Evolutionary conservation across 495 filamentous ascomycete genomes (phyloP).

Genomic region (Aspergillus coremiiformis): DNA sequence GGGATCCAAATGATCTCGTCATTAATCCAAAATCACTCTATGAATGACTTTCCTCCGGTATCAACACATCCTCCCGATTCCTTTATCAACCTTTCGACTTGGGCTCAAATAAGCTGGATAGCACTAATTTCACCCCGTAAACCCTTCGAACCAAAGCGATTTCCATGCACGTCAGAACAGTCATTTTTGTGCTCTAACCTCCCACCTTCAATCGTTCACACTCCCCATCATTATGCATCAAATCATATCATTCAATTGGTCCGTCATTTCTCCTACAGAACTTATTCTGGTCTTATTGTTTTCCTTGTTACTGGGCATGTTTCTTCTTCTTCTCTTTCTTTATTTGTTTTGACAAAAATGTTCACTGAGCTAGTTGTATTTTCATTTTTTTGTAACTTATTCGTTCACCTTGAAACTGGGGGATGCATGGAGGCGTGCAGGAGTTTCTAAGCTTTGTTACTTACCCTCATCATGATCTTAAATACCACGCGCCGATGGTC

Average conservation of each 20-base stretch:
- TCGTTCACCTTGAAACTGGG: background rate
- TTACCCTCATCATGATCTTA: background rate
- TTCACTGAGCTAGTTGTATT: background rate
- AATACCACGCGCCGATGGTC: background rate
- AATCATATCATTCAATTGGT: background rate
- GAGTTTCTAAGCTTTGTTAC: background rate
- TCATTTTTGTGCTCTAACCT: too few relatives aligned
- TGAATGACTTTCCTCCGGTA: background rate
- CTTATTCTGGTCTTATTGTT: background rate
- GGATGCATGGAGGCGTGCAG: background rate
- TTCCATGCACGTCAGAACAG: too few relatives aligned
- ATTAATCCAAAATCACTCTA: background rate
- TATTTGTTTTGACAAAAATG: background rate
- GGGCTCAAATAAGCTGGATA: too few relatives aligned
- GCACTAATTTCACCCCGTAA: too few relatives aligned
- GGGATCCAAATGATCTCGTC: constrained; percentile 41
- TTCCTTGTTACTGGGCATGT: background rate
- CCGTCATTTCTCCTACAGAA: background rate
- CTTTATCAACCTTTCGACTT: background rate
- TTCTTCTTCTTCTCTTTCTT: background rate
- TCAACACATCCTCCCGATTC: background rate
- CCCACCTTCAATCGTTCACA: background rate
- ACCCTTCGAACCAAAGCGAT: too few relatives aligned
- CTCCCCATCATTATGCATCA: background rate
- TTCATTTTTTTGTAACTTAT: background rate